phyloP scores from a whole-genome alignment of 2,329 filamentous ascomycete genomes.

The Pseudogymnoascus sp. region DNA sequence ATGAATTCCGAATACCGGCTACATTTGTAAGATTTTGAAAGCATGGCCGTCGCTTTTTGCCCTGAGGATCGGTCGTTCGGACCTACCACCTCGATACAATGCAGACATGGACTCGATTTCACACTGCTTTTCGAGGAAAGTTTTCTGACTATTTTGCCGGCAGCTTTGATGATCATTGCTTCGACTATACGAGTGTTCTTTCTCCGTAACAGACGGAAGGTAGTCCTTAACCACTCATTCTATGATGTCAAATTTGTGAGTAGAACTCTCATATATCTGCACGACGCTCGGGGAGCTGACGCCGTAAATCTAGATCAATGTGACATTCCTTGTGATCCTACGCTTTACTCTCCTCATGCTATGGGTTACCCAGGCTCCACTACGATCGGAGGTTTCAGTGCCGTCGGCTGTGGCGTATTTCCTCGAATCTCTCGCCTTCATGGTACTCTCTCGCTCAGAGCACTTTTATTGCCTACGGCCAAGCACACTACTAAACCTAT shows the following conservation, averaged over 20 bases:
- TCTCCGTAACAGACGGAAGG: background rate
- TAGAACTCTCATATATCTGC: background rate
- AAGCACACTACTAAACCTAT: background rate
- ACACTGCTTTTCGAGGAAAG: background rate
- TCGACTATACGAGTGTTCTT: background rate
- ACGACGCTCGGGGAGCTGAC: background rate
- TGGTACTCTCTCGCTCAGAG: background rate
- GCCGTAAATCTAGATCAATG: background rate
- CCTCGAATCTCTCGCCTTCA: background rate
- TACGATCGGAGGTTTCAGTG: background rate
- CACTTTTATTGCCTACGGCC: background rate
- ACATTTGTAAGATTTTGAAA: background rate
- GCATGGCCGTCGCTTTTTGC: background rate
- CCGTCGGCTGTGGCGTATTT: background rate
- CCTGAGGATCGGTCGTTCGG: background rate
- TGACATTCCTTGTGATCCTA: background rate
- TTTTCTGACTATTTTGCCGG: background rate
- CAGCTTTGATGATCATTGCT: background rate
- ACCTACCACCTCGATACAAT: background rate
- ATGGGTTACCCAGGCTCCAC: background rate
- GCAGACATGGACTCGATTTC: constrained; percentile 1
- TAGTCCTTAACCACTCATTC: background rate
- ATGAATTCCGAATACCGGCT: background rate
- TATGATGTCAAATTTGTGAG: background rate
- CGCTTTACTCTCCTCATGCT: background rate